phyloP scores from a whole-genome alignment of 306 rosid species.

The Mucuna pruriens region DNA sequence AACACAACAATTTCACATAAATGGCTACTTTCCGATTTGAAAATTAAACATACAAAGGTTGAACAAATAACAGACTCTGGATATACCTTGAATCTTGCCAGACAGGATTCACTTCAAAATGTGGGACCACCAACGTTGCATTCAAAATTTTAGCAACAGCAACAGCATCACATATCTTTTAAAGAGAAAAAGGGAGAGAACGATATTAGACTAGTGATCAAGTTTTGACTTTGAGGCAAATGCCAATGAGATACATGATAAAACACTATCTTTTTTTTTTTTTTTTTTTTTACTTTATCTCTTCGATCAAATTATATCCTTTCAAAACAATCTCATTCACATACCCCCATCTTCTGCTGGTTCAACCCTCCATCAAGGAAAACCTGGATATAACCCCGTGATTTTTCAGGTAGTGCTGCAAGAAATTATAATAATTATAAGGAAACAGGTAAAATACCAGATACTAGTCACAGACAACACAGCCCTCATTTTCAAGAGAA shows the following conservation, averaged over 20 bases:
- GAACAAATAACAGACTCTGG: constrained; percentile 19
- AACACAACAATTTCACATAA: constrained; percentile 30
- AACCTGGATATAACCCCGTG: constrained; percentile 78
- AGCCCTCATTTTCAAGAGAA: constrained; percentile 17
- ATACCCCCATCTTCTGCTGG: constrained; percentile 99
- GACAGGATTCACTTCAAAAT: constrained; percentile 92
- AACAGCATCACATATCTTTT: constrained; percentile 94
- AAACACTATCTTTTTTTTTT: constrained; percentile 24
- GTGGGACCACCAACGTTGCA: constrained; percentile 86
- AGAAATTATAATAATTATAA: constrained; percentile 26
- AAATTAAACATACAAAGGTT: constrained; percentile 6
- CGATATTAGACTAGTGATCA: constrained; percentile 27
- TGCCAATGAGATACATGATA: constrained; percentile 19
- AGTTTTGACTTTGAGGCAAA: constrained; percentile 1
- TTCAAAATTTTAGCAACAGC: constrained; percentile 93
- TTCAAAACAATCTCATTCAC: constrained; percentile 37
- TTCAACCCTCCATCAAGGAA: constrained; percentile 98
- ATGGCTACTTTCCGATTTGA: background rate
- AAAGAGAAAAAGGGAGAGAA: background rate
- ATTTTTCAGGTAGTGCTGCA: constrained; percentile 70
- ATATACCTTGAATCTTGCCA: constrained; percentile 95
- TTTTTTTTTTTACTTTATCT: constrained; percentile 12
- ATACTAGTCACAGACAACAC: background rate
- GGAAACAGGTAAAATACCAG: constrained; percentile 23
- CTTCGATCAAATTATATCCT: constrained; percentile 35